These are phyloP conservation scores for Rhodofomes roseus DNA, from an alignment of 1,284 basidiomycete genomes.

Conservation along the genomic window DNA sequence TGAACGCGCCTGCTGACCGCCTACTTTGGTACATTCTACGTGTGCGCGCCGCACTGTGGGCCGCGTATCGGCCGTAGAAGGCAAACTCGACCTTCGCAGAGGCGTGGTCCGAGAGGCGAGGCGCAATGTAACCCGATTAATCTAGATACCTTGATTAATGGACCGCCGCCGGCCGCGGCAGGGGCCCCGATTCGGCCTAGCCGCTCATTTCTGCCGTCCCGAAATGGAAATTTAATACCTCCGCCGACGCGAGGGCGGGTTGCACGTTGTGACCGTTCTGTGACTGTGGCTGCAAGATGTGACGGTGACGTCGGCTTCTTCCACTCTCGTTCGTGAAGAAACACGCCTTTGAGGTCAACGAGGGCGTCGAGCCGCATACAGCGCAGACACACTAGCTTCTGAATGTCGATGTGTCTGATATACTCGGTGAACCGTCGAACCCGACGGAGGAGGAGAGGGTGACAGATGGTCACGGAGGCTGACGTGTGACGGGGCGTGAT, in stretches of 20 bases:
- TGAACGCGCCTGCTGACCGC: background rate
- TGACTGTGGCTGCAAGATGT: no score
- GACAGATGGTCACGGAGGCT: background rate
- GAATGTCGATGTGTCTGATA: no score
- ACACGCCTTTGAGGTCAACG: no score
- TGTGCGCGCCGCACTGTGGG: background rate
- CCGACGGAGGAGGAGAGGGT: background rate
- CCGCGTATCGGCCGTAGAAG: background rate
- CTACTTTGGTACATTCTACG: background rate
- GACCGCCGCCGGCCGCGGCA: constrained; percentile 3
- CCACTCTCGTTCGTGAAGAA: no score
- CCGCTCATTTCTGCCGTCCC: background rate
- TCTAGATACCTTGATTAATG: constrained; percentile 2
- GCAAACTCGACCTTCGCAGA: background rate
- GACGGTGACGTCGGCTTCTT: no score
- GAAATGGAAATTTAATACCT: no score
- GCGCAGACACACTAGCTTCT: no score
- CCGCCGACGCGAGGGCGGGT: no score
- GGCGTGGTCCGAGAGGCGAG: background rate
- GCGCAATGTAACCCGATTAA: constrained; percentile 4
- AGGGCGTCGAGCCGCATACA: no score
- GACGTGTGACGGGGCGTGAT: constrained; percentile 3
- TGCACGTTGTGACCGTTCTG: background rate
- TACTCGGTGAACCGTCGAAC: no score
- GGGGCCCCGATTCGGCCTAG: background rate